Percentiles rank a stretch among this genome's conserved stretches.
phyloP scores from a whole-genome alignment of 1,139 yeast species.

The Diutina scorzettiae region DNA sequence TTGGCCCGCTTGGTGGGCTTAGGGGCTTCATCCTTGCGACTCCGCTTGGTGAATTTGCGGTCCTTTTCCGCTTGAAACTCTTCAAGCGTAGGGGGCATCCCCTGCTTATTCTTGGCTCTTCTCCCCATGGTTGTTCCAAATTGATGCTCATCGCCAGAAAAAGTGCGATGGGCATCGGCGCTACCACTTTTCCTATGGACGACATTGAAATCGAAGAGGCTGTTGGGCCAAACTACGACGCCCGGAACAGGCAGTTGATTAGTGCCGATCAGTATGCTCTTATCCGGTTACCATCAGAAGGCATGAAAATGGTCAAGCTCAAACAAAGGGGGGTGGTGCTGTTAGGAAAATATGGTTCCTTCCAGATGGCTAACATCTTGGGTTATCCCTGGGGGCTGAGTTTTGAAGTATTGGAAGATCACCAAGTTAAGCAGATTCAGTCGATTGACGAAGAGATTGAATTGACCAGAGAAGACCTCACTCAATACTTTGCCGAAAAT shows the following conservation, averaged over 20 bases:
- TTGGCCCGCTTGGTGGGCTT: slow-evolving; percentile 15
- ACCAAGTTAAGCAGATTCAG: slow-evolving; percentile 21
- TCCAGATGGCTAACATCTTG: slow-evolving; percentile 58
- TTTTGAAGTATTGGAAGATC: slow-evolving; percentile 65
- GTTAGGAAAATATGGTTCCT: slow-evolving; percentile 86
- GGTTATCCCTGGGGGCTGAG: slow-evolving; percentile 85
- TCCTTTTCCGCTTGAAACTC: slow-evolving; percentile 34
- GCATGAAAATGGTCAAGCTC: slow-evolving; percentile 57
- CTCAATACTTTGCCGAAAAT: slow-evolving; percentile 39
- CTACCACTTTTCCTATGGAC: background rate
- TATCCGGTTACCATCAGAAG: slow-evolving; percentile 71
- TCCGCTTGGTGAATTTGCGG: slow-evolving; percentile 7
- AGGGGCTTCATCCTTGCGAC: slow-evolving; percentile 8
- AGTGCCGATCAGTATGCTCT: slow-evolving; percentile 46
- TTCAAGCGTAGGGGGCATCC: slow-evolving; percentile 76
- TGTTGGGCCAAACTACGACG: background rate
- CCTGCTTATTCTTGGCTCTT: slow-evolving; percentile 84
- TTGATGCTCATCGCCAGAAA: slow-evolving; percentile 9
- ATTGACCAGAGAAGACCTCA: slow-evolving; percentile 27
- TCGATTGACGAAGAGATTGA: slow-evolving; percentile 23
- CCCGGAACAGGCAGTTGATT: slow-evolving; percentile 15
- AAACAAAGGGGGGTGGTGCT: slow-evolving; percentile 47
- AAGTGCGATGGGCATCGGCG: background rate
- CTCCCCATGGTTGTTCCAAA: slow-evolving; percentile 56
- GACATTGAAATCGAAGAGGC: background rate